A percentile compares a stretch with the other conserved stretches of the same genome.
phyloP scores from a whole-genome alignment of 2,329 filamentous ascomycete genomes.

The Hypoxylon sp. region DNA sequence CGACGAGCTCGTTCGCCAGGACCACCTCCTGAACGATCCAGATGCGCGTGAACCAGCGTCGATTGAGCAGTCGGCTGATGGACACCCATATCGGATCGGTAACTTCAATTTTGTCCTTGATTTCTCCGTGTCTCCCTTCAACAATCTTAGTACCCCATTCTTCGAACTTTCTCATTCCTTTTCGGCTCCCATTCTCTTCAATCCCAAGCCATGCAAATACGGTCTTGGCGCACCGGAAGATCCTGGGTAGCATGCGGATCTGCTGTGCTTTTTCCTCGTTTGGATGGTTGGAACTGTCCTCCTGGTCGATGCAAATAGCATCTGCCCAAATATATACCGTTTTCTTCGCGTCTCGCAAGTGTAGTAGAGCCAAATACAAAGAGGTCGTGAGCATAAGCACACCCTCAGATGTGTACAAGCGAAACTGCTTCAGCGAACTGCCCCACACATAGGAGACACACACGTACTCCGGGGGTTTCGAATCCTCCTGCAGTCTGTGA shows the following conservation, averaged over 20 bases:
- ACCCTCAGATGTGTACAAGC: background rate
- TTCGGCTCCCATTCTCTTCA: background rate
- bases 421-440: background rate
- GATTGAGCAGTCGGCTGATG: background rate
- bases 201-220: background rate
- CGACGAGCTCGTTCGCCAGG: background rate
- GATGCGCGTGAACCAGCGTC: background rate
- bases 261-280: constrained; percentile 1
- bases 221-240: background rate
- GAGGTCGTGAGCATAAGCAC: background rate
- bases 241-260: background rate
- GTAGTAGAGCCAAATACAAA: background rate
- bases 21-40: background rate
- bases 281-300: background rate
- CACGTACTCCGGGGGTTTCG: background rate
- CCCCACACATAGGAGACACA: background rate
- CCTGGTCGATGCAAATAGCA: background rate
- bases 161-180: constrained; percentile 1
- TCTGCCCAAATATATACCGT: background rate
- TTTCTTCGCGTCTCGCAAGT: background rate
- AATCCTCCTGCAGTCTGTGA: background rate
- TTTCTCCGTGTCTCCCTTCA: background rate
- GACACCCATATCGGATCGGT: constrained; percentile 1
- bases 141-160: background rate
- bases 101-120: background rate